These are phyloP conservation scores for Pelagomonas calceolata DNA, from an alignment of 108 stramenopile species.

Conservation along the genomic window DNA sequence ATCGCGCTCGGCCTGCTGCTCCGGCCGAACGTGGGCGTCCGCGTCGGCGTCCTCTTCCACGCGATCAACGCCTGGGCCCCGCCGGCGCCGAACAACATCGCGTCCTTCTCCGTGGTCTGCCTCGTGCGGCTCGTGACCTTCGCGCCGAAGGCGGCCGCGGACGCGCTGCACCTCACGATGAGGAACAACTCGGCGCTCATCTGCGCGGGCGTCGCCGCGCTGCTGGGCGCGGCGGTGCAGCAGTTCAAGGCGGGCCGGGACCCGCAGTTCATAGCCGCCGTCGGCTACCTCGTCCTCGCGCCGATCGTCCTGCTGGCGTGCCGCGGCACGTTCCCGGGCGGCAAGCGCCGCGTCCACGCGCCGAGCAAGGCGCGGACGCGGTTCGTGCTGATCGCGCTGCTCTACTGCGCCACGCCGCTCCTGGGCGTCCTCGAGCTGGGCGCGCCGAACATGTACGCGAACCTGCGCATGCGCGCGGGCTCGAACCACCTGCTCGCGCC, in stretches of 20 bases:
- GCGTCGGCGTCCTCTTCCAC: not conserved
- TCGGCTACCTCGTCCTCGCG: not conserved
- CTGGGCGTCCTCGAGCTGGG: not conserved
- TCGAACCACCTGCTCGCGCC: not conserved
- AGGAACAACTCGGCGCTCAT: too few relatives aligned
- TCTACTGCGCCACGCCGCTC: not conserved
- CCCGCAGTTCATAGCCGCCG: not conserved
- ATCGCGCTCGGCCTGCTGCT: not conserved
- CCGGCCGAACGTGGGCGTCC: not conserved
- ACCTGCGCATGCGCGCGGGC: not conserved
- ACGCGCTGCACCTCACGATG: too few relatives aligned
- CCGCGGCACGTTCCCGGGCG: too few relatives aligned
- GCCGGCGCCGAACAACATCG: slow-evolving; percentile 5
- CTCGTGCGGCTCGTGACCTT: not conserved
- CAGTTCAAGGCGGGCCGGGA: not conserved
- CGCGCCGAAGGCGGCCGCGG: not conserved
- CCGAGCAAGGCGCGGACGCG: not conserved
- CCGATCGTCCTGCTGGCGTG: too few relatives aligned
- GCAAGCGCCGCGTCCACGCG: not conserved
- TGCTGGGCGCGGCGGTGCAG: not conserved
- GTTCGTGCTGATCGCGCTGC: not conserved
- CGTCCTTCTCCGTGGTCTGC: not conserved
- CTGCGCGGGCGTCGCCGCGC: not conserved
- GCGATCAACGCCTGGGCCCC: not conserved
- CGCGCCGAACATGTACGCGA: not conserved